phyloP scores from a whole-genome alignment of 2,329 filamentous ascomycete genomes.

The Hypoxylon sp. region DNA sequence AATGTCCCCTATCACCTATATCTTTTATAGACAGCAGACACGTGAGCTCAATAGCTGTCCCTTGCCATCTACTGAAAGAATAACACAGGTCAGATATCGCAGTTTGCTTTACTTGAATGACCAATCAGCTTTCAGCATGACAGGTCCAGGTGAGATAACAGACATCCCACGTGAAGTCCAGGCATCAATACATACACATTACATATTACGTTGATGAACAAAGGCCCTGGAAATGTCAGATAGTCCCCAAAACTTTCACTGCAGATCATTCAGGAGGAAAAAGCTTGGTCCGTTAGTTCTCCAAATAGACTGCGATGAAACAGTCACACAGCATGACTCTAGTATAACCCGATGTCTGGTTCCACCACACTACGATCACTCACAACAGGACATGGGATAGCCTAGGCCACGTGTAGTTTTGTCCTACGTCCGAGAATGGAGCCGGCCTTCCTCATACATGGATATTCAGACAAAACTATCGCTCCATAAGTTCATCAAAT shows the following conservation, averaged over 20 bases:
- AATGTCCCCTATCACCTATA: not conserved
- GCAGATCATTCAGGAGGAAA: not conserved
- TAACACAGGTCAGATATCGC: constrained; percentile 4
- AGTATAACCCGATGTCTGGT: not conserved
- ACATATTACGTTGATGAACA: constrained; percentile 6
- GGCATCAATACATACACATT: not conserved
- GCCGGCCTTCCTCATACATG: not conserved
- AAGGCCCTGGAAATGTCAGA: not conserved
- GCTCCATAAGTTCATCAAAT: not conserved
- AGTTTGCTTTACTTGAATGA: constrained; percentile 4
- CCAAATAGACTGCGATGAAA: constrained; percentile 6
- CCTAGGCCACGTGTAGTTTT: not conserved
- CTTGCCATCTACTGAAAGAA: not conserved
- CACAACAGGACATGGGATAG: not conserved
- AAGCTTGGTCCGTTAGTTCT: constrained; percentile 4
- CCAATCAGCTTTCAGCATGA: constrained; percentile 16
- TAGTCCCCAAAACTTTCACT: not conserved
- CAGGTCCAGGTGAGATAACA: not conserved
- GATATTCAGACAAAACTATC: not conserved
- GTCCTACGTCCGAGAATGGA: constrained; percentile 10
- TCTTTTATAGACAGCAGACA: not conserved
- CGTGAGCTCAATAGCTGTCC: not conserved
- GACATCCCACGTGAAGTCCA: not conserved
- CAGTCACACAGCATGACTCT: constrained; percentile 15
- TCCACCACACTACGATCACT: constrained; percentile 5